Conservation (phyloP, 2,329 filamentous ascomycete species). For the Lachnellula hyalina region DNA sequence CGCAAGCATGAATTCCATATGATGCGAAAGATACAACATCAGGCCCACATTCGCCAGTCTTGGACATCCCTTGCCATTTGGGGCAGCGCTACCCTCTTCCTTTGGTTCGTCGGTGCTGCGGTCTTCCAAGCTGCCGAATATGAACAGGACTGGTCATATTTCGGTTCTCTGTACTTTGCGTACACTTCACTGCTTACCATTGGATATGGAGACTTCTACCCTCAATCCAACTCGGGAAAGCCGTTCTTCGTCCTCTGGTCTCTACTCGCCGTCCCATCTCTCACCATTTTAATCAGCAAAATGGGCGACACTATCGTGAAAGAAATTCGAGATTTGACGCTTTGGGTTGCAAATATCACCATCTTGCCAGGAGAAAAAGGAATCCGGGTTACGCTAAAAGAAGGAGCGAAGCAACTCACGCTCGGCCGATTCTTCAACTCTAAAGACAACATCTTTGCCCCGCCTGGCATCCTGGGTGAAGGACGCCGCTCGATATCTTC, state of each 20-base stretch:
- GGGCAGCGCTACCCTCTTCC: conserved; percentile 31
- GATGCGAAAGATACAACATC: conserved; percentile 74
- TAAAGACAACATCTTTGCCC: conserved; percentile 31
- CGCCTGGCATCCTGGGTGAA: conserved; percentile 39
- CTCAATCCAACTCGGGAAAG: conserved; percentile 70
- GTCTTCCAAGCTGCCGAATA: conserved; percentile 58
- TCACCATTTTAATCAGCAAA: conserved; percentile 80
- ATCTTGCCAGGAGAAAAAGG: conserved; percentile 54
- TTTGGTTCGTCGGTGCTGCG: conserved; percentile 77
- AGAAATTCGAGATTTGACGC: conserved; percentile 48
- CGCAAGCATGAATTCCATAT: conserved; percentile 67
- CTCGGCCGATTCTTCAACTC: conserved; percentile 39
- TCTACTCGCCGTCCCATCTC: conserved; percentile 76
- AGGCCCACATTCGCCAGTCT: conserved; percentile 58
- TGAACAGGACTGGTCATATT: conserved; percentile 63
- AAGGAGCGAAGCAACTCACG: conserved; percentile 38
- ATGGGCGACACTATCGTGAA: conserved; percentile 80
- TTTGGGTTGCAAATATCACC: conserved; percentile 53
- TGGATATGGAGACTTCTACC: conserved; percentile 77
- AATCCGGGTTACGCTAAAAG: conserved; percentile 42
- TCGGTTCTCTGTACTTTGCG: conserved; percentile 77
- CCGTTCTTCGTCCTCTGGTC: conserved; percentile 95
- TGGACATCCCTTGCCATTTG: conserved; percentile 65
- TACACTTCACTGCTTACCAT: conserved; percentile 81
- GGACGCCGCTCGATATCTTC: conserved; percentile 16